A percentile compares a stretch with the other conserved stretches of the same genome.
These are phyloP conservation scores for Trichoderma endophyticum DNA, from an alignment of 2,329 filamentous ascomycete genomes.

Conservation along the genomic window DNA sequence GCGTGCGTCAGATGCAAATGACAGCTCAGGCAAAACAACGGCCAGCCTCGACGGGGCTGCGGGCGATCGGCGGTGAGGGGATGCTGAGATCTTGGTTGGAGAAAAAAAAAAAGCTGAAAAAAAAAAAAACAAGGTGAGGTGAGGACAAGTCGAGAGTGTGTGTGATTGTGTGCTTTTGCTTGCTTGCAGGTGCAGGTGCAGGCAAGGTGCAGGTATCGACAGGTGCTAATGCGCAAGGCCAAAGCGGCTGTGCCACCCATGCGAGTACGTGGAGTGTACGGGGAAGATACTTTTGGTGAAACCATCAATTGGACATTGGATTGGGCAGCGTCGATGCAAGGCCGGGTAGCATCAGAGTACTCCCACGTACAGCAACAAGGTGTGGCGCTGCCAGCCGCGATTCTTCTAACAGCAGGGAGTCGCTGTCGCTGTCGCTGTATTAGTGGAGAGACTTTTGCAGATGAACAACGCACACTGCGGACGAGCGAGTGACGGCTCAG, in stretches of 20 bases:
- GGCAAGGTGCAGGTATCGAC: background rate
- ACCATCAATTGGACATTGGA: background rate
- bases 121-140: background rate
- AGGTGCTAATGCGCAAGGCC: background rate
- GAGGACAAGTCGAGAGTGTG: background rate
- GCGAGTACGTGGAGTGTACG: background rate
- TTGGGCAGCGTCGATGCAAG: background rate
- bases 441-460: background rate
- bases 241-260: constrained; percentile 14
- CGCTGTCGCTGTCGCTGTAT: background rate
- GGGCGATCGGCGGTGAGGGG: constrained; percentile 21
- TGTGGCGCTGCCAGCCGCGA: background rate
- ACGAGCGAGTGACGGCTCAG: background rate
- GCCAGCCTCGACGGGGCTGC: constrained; percentile 15
- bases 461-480: constrained; percentile 2
- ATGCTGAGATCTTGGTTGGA: constrained; percentile 15
- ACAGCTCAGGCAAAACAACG: background rate
- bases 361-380: background rate
- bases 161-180: background rate
- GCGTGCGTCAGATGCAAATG: background rate
- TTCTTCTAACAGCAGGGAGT: background rate
- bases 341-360: background rate
- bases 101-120: background rate
- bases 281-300: background rate
- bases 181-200: background rate